Evolutionary conservation across 495 filamentous ascomycete genomes (phyloP).

Genomic region (Platismatia glauca): DNA sequence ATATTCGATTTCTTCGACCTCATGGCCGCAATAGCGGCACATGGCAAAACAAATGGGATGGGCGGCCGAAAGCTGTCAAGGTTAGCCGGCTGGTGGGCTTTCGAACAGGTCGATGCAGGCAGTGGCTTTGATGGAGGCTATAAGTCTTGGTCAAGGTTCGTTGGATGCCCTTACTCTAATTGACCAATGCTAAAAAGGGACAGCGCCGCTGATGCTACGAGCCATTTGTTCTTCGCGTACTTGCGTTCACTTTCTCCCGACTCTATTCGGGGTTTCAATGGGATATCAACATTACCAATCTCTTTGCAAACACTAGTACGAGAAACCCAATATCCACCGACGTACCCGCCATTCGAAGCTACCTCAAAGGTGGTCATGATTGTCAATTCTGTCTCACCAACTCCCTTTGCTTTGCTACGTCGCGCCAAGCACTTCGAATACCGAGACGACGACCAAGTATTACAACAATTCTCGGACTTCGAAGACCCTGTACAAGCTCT

Average conservation of each 20-base stretch:
- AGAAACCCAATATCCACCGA: constrained; percentile 92
- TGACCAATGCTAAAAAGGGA: constrained; percentile 19
- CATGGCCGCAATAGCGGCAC: constrained; percentile 67
- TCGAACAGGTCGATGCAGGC: constrained; percentile 74
- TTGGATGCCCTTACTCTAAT: not conserved
- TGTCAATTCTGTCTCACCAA: constrained; percentile 89
- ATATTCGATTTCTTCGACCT: constrained; percentile 97
- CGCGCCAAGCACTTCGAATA: constrained; percentile 94
- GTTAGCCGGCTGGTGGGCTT: constrained; percentile 98
- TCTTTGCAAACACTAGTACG: constrained; percentile 83
- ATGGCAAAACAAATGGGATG: constrained; percentile 88
- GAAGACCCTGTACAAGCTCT: constrained; percentile 83
- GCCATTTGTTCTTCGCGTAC: constrained; percentile 96
- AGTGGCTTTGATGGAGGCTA: constrained; percentile 97
- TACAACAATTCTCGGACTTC: constrained; percentile 76
- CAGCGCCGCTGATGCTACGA: constrained; percentile 89
- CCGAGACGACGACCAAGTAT: constrained; percentile 70
- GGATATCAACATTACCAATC: constrained; percentile 75
- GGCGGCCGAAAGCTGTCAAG: constrained; percentile 89
- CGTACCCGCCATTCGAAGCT: constrained; percentile 64
- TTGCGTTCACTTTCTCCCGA: constrained; percentile 82
- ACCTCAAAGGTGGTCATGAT: constrained; percentile 94
- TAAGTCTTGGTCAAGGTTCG: constrained; percentile 65
- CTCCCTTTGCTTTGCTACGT: constrained; percentile 82
- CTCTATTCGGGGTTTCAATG: constrained; percentile 53